These are phyloP conservation scores for Colletotrichum sp. DNA, from an alignment of 2,329 filamentous ascomycete species.

Conservation along the genomic window DNA sequence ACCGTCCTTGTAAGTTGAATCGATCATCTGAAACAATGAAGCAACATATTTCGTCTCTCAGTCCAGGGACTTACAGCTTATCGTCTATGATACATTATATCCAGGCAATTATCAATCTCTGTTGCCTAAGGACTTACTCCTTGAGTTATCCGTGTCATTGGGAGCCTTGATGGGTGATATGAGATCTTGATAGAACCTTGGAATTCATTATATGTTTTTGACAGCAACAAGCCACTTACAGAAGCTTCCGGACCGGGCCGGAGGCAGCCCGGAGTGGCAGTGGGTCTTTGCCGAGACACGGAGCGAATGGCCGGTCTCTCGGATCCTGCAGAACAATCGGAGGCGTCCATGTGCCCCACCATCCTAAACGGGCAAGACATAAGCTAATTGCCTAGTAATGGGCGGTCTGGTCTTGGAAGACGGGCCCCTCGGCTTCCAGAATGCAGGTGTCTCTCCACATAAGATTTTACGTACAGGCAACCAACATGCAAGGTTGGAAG, in stretches of 20 bases:
- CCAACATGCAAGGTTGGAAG: slow-evolving; percentile 5
- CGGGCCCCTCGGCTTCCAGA: not conserved
- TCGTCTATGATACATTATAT: not conserved
- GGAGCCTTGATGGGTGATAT: not conserved
- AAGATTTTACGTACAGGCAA: not conserved
- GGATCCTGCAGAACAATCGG: not conserved
- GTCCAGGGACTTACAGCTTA: not conserved
- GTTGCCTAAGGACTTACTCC: not conserved
- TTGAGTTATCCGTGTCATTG: not conserved
- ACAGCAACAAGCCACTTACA: too few species aligned
- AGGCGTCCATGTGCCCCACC: not conserved
- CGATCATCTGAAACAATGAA: not conserved
- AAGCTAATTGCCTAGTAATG: not conserved
- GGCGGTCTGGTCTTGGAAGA: not conserved
- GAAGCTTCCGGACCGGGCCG: not conserved
- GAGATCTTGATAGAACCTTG: too few species aligned
- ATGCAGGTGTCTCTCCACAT: not conserved
- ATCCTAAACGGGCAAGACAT: not conserved
- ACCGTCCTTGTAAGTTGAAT: not conserved
- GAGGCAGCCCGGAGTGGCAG: not conserved
- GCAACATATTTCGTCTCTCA: fast-evolving
- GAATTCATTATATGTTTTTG: too few species aligned
- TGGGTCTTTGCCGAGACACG: not conserved
- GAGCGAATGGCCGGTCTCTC: not conserved
- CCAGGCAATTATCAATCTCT: not conserved